These are phyloP conservation scores for Epithele typhae DNA, from an alignment of 768 basidiomycete genomes.

Conservation along the genomic window DNA sequence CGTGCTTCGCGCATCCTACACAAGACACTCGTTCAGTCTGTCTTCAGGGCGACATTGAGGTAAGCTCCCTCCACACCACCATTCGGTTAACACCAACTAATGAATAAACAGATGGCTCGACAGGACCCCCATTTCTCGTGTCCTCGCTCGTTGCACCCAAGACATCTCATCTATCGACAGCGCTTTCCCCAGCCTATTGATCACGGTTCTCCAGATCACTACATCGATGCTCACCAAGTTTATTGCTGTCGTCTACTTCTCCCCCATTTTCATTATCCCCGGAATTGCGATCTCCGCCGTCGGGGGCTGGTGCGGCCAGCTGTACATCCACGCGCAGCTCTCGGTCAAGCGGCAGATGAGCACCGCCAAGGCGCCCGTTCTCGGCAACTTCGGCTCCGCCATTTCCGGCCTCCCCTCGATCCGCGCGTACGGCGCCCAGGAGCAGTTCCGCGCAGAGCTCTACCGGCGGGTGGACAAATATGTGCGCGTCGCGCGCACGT, in stretches of 20 bases:
- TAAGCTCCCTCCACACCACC: background rate
- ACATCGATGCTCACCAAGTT: conserved; percentile 31
- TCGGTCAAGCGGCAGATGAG: conserved; percentile 56
- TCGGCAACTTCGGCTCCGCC: conserved; percentile 50
- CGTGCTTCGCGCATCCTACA: conserved; percentile 31
- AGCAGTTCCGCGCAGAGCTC: conserved; percentile 37
- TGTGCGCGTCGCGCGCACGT: conserved; percentile 34
- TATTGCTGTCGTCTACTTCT: conserved; percentile 34
- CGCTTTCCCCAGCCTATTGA: conserved; percentile 24
- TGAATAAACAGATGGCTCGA: conserved; percentile 43
- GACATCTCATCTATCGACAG: conserved; percentile 49
- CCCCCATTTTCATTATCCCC: conserved; percentile 39
- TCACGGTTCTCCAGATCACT: conserved; percentile 28
- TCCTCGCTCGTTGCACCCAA: conserved; percentile 64
- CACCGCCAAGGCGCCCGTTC: conserved; percentile 45
- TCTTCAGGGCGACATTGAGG: conserved; percentile 30
- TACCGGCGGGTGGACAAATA: conserved; percentile 45
- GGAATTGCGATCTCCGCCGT: conserved; percentile 32
- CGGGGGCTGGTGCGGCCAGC: conserved; percentile 40
- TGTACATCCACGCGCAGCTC: conserved; percentile 57
- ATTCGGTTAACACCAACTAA: background rate
- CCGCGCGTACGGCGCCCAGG: conserved; percentile 53
- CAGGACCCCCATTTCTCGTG: conserved; percentile 48
- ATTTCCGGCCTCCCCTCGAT: conserved; percentile 51
- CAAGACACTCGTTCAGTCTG: conserved; percentile 22